phyloP scores from a whole-genome alignment of 176 grass and related monocot genomes.

The Otatea glauca region DNA sequence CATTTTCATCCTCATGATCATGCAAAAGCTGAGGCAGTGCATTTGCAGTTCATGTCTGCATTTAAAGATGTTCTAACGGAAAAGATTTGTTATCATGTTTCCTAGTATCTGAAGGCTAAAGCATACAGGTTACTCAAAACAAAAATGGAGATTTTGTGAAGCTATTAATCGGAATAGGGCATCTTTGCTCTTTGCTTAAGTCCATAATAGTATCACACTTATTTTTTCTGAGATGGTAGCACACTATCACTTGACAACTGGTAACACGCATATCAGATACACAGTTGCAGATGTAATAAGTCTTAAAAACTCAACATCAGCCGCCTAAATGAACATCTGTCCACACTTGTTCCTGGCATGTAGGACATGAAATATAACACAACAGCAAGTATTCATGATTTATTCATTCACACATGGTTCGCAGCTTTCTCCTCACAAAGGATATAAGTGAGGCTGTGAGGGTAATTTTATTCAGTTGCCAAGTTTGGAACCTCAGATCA shows the following conservation, averaged over 20 bases:
- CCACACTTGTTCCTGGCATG: not conserved
- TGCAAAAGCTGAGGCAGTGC: not conserved
- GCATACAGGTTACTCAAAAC: not conserved
- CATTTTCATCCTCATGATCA: not conserved
- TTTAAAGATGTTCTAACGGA: not conserved
- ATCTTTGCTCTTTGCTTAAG: not conserved
- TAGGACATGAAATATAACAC: not conserved
- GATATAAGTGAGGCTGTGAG: not conserved
- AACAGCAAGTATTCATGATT: slow-evolving; percentile 1
- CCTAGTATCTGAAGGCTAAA: not conserved
- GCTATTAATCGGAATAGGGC: not conserved
- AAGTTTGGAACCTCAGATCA: slow-evolving; percentile 10
- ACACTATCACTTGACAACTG: not conserved
- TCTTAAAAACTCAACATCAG: not conserved
- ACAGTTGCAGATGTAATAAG: not conserved
- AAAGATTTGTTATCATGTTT: not conserved
- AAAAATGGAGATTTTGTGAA: not conserved
- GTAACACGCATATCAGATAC: not conserved
- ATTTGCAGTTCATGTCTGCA: not conserved
- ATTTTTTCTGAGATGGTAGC: too few species aligned
- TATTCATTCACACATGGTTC: slow-evolving; percentile 22
- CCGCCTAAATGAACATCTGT: not conserved
- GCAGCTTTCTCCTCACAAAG: not conserved
- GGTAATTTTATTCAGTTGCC: slow-evolving; percentile 33
- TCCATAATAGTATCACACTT: not conserved